Conservation (phyloP, 352 stramenopile genomes). For the Globisporangium echinulatum region DNA sequence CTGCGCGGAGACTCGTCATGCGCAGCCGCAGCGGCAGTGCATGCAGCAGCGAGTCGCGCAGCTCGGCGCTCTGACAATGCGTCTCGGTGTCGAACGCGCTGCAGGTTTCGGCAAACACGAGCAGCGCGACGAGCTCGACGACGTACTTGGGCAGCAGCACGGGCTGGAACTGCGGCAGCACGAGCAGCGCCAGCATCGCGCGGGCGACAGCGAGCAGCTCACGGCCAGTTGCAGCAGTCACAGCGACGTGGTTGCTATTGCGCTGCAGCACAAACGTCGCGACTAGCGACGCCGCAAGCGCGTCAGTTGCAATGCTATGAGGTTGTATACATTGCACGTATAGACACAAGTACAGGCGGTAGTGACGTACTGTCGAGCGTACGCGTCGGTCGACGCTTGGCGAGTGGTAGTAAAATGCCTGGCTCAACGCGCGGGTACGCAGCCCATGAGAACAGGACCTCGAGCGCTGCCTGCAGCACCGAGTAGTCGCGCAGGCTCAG, state of each 20-base stretch:
- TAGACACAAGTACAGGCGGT: background rate
- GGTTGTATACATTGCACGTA: background rate
- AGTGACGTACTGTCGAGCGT: slow-evolving; percentile 63
- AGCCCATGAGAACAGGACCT: slow-evolving; percentile 72
- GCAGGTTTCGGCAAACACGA: slow-evolving; percentile 43
- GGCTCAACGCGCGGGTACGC: slow-evolving; percentile 42
- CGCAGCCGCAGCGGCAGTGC: slow-evolving; percentile 56
- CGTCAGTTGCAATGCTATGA: background rate
- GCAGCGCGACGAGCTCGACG: slow-evolving; percentile 59
- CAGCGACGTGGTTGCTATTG: slow-evolving; percentile 14
- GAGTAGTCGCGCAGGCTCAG: slow-evolving; percentile 84
- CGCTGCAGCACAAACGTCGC: slow-evolving; percentile 47
- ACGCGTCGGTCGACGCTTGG: slow-evolving; percentile 63
- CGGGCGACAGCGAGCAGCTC: slow-evolving; percentile 39
- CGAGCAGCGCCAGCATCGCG: slow-evolving; percentile 51
- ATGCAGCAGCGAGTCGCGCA: slow-evolving; percentile 35
- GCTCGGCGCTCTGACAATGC: slow-evolving; percentile 28
- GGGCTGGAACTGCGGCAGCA: slow-evolving; percentile 65
- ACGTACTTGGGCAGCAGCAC: slow-evolving; percentile 80
- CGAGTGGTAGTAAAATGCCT: slow-evolving; percentile 49
- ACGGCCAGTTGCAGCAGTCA: slow-evolving; percentile 10
- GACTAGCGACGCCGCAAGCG: slow-evolving; percentile 20
- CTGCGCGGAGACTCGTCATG: slow-evolving; percentile 70
- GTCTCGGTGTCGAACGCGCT: slow-evolving; percentile 6
- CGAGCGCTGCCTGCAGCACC: slow-evolving; percentile 67